Base-by-base conservation (phyloP, 1,284 basidiomycete species). In the Cryptococcus depauperatus region DNA sequence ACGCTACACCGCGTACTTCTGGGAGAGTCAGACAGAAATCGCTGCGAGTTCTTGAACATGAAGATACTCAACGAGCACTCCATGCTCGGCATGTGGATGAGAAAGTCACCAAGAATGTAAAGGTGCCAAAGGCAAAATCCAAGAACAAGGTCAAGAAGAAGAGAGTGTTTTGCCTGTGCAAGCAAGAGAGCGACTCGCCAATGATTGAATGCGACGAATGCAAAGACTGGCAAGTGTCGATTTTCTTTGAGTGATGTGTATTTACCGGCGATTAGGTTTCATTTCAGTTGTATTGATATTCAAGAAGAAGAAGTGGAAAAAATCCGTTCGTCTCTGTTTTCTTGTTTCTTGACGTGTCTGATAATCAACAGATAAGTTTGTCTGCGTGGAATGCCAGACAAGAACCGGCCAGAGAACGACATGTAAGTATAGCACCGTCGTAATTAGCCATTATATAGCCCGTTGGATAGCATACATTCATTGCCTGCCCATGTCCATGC, bases 241-340 rank as follows among this genome's bases (percentile, higher is more conserved):
- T 38, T 25, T 10, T n/a, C 10, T 9, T 35, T 10, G 13, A 18
- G 16, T 16, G 18, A 8, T 23, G 3, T 18, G 19, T 6, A 21
- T 28, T 40, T n/a, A 40, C 25, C 43, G 46, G 43, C 46, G 42
- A 25, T 37, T 43, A 68, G 66, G 66, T 66, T 63, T 46, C 67
- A 69, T 52, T 69, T 66, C 34, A 46, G 35, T 9, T 69, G 67
- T 32, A 43, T 69, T 23, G 43, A 51, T 8, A 32, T 69, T 26
- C 46, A 40, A 4, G 55, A 56, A 4, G 54, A 57, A 2, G 56
- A 60, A 22, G 65, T 65, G 3, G 63, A 66, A 42, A 47, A 46
- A 28, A 65, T 66, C 25, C 59, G 66, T 68, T 44, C 37, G 66
- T 65, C 23, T 21, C 16, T 19, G 10, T 5, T 25, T 6, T 5